Evolutionary conservation across 2,329 filamentous ascomycete species (phyloP).

Genomic region (Ascosphaera pollenicola): DNA sequence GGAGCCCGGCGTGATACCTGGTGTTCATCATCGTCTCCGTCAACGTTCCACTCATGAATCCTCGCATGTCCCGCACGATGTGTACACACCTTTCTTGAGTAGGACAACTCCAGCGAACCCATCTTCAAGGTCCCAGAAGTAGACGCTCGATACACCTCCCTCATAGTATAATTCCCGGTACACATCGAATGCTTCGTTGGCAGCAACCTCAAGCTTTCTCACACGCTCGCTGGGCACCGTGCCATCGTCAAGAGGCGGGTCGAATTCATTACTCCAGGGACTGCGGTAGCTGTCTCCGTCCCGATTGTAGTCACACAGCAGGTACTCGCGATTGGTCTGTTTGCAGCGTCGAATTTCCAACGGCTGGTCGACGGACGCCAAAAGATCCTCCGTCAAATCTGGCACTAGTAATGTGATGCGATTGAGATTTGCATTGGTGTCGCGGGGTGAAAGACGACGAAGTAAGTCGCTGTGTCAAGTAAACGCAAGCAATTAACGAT

Average conservation of each 20-base stretch:
- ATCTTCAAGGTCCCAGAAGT: slow-evolving; percentile 96
- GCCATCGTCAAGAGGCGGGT: slow-evolving; percentile 71
- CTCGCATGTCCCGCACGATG: too few relatives aligned
- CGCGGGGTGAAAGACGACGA: slow-evolving; percentile 85
- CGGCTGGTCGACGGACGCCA: slow-evolving; percentile 92
- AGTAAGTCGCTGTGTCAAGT: slow-evolving; percentile 60
- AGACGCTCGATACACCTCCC: slow-evolving; percentile 85
- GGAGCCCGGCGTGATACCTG: slow-evolving; percentile 43
- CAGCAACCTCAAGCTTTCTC: slow-evolving; percentile 76
- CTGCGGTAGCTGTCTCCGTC: slow-evolving; percentile 95
- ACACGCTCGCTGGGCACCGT: slow-evolving; percentile 78
- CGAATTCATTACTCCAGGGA: slow-evolving; percentile 98
- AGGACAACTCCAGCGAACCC: slow-evolving; percentile 92
- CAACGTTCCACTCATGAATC: background rate
- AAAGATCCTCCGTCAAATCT: slow-evolving; percentile 86
- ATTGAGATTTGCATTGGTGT: slow-evolving; percentile 72
- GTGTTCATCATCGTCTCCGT: background rate
- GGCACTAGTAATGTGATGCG: slow-evolving; percentile 74
- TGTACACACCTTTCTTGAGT: slow-evolving; percentile 69
- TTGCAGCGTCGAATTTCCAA: slow-evolving; percentile 68
- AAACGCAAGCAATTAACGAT: slow-evolving; percentile 3
- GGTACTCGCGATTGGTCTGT: slow-evolving; percentile 79
- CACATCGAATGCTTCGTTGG: slow-evolving; percentile 91
- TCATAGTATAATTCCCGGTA: slow-evolving; percentile 96
- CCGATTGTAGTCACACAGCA: slow-evolving; percentile 98